A percentile compares a stretch with the other conserved stretches of the same genome.
These are phyloP conservation scores for Tetracentron sinense DNA, from an alignment of 164 flowering plant species.

Conservation along the genomic window DNA sequence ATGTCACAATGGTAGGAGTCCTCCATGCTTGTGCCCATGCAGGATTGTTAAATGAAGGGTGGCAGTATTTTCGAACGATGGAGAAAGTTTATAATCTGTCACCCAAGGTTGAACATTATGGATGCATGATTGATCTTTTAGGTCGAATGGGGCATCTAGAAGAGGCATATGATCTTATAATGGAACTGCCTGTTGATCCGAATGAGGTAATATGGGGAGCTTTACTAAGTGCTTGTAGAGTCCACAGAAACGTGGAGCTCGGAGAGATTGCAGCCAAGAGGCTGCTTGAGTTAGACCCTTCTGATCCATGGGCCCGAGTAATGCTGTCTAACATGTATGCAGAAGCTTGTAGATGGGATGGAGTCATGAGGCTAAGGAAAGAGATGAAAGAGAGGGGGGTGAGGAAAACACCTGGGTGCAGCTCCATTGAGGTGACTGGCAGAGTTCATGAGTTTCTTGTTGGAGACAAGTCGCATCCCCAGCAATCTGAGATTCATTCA, in stretches of 20 bases:
- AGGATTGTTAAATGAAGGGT: conserved; percentile 28
- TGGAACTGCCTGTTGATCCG: conserved; percentile 26
- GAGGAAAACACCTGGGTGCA: conserved; percentile 30
- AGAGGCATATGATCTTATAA: conserved; percentile 25
- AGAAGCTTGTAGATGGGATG: conserved; percentile 24
- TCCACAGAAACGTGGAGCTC: conserved; percentile 28
- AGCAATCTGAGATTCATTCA: conserved; percentile 3
- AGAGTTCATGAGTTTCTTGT: conserved; percentile 18
- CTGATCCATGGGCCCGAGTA: conserved; percentile 25
- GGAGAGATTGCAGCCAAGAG: conserved; percentile 25
- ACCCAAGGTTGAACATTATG: conserved; percentile 29
- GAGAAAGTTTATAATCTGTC: conserved; percentile 9
- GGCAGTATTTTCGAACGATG: conserved; percentile 17
- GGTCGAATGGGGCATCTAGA: conserved; percentile 23
- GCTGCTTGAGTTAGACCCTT: conserved; percentile 29
- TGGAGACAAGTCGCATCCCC: conserved; percentile 9
- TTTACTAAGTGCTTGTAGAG: conserved; percentile 30
- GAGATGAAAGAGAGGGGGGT: conserved; percentile 24
- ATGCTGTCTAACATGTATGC: conserved; percentile 34
- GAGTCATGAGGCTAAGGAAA: conserved; percentile 26
- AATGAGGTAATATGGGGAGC: conserved; percentile 32
- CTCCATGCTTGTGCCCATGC: conserved; percentile 32
- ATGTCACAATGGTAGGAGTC: conserved; percentile 23
- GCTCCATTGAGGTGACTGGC: conserved; percentile 18
- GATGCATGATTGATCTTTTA: conserved; percentile 31